Conservation (phyloP, 345 rosid genomes). For the Geranium rotundifolium region DNA sequence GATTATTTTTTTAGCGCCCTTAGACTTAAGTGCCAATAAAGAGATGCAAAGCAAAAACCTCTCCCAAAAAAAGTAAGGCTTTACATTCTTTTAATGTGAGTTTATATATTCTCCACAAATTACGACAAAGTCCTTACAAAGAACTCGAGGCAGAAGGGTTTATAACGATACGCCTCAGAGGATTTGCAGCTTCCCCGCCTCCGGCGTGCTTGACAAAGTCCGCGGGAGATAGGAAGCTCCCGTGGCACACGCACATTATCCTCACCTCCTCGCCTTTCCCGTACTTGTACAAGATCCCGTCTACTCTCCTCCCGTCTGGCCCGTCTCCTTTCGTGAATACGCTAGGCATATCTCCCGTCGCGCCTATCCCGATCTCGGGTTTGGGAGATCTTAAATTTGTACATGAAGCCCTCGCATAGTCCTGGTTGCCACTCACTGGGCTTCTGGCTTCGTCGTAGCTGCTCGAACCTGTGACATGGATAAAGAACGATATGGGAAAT, state of each 20-base stretch:
- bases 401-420: constrained; percentile 6
- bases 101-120: no score
- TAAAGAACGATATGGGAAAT: background rate
- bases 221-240: constrained; percentile 34
- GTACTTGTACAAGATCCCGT: constrained; percentile 42
- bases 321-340: constrained; percentile 46
- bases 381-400: constrained; percentile 1
- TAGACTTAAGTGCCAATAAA: no score
- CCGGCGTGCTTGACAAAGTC: constrained; percentile 48
- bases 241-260: constrained; percentile 49
- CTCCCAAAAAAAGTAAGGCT: no score
- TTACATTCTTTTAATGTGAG: no score
- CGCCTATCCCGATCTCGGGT: constrained; percentile 15
- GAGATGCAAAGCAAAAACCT: no score
- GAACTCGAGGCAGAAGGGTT: constrained; percentile 22
- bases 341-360: constrained; percentile 39
- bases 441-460: constrained; percentile 21
- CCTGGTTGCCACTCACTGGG: constrained; percentile 9
- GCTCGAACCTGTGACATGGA: constrained; percentile 19
- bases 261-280: constrained; percentile 41
- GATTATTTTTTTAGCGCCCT: no score
- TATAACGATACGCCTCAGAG: constrained; percentile 40
- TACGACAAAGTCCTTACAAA: background rate
- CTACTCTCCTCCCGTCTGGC: constrained; percentile 34
- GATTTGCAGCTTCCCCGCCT: constrained; percentile 28